A percentile compares a stretch with the other conserved stretches of the same genome.
These are phyloP conservation scores for Gossypium turneri DNA, from an alignment of 345 rosid species.

Conservation along the genomic window DNA sequence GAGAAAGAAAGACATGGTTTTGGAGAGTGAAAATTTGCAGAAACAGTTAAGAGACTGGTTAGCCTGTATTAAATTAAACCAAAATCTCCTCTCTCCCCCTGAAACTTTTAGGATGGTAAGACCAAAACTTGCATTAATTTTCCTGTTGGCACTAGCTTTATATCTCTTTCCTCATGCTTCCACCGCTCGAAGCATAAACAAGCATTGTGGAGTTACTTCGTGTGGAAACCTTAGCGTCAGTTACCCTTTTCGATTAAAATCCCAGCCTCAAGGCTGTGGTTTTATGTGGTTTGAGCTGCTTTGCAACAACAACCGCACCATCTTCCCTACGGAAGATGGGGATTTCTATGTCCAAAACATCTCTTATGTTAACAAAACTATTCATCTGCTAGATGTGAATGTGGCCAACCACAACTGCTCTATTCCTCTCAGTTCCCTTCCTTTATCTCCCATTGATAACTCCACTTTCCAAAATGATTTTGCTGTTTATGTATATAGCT, in stretches of 20 bases:
- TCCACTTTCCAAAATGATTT: fast-evolving
- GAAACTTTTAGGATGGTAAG: too few species aligned
- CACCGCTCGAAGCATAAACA: not conserved
- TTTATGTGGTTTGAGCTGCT: not conserved
- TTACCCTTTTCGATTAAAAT: not conserved
- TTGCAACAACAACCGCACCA: conserved; percentile 1
- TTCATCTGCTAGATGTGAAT: not conserved
- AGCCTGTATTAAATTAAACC: not conserved
- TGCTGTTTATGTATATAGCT: too few species aligned
- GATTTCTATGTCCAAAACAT: not conserved
- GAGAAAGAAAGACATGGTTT: not conserved
- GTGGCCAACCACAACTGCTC: not conserved
- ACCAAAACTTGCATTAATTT: not conserved
- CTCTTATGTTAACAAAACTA: not conserved
- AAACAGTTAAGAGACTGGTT: not conserved
- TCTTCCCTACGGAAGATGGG: not conserved
- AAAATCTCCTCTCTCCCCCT: too few species aligned
- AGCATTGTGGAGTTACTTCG: not conserved
- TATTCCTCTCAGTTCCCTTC: not conserved
- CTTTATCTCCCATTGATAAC: not conserved
- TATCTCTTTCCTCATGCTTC: not conserved
- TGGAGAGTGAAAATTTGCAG: not conserved
- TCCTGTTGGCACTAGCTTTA: not conserved
- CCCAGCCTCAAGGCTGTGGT: not conserved
- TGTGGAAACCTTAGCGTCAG: not conserved